Evolutionary conservation across 164 flowering plant species (phyloP), one percentile per base, ranked within the genome.

Genomic region (Amborella trichopoda): DNA sequence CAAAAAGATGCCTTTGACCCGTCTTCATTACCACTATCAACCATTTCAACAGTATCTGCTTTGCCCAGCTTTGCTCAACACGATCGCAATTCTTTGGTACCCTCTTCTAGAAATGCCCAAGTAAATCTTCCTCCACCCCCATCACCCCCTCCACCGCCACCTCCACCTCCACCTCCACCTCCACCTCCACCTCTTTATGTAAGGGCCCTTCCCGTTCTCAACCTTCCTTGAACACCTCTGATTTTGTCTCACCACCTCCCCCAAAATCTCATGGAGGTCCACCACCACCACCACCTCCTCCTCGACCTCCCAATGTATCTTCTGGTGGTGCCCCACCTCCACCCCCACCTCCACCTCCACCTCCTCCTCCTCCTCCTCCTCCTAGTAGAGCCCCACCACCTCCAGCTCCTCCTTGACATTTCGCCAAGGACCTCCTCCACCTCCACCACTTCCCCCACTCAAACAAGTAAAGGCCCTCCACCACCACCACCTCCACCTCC

Each of bases 401-500:
- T 23, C 44, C 54, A 5, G 45, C 49, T 36, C 23, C 38, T 53
- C 18, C 28, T 45, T 50, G 40, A n/a, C n/a, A n/a, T n/a, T n/a
- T n/a, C n/a, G 21, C 25, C 27, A 16, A 26, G 16, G 28, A 10
- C 36, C 49, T 24, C 37, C 47, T 17, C 28, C 62, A 9, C 54
- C 46, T 16, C 54, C 40, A 6, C 56, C 59, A 19, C 59, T 49
- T 6, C 40, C 53, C 3, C 49, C 46, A 37, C 13, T 20, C 34
- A 30, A 14, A 30, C 1, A 9, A 30, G 34, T 30, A 30, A 30
- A 9, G 14, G n/a, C 12, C 43, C 53, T 34, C 52, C 52, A 13
- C 52, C 66, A 6, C 69, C 69, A 4, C 71, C 64, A 4, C 58
- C 60, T 0, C 30, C 46, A 2, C 53, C 22, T 1, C 18, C 18